A percentile compares a stretch with the other conserved stretches of the same genome.
Evolutionary conservation across 805 yeast species (phyloP).

Genomic region (Lachancea meyersii): DNA sequence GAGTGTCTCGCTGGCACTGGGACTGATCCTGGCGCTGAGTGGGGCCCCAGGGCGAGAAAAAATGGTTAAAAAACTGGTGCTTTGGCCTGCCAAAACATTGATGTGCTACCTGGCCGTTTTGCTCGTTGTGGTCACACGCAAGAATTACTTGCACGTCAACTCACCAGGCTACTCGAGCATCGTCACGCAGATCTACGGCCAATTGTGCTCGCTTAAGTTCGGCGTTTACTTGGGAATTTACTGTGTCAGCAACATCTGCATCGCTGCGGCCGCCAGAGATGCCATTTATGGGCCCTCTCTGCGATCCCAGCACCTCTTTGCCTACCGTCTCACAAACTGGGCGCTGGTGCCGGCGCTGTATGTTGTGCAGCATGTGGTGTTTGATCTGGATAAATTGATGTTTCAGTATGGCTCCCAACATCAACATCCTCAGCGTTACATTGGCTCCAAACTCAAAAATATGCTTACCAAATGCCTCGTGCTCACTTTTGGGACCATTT

Average conservation of each 20-base stretch:
- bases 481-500: slow-evolving; percentile 30
- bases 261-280: slow-evolving; percentile 22
- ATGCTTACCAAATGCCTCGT: slow-evolving; percentile 34
- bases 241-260: slow-evolving; percentile 20
- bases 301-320: slow-evolving; percentile 13
- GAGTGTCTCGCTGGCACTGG: slow-evolving; percentile 26
- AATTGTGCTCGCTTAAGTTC: slow-evolving; percentile 31
- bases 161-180: slow-evolving; percentile 25
- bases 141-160: slow-evolving; percentile 37
- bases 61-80: slow-evolving; percentile 19
- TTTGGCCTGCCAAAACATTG: slow-evolving; percentile 26
- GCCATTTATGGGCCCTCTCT: slow-evolving; percentile 8
- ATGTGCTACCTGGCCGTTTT: slow-evolving; percentile 29
- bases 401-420: slow-evolving; percentile 38
- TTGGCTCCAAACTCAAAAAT: slow-evolving; percentile 23
- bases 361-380: slow-evolving; percentile 43
- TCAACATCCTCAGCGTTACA: slow-evolving; percentile 34
- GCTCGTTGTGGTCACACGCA: slow-evolving; percentile 35
- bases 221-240: slow-evolving; percentile 20
- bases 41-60: slow-evolving; percentile 20
- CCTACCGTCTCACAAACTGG: slow-evolving; percentile 29
- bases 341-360: slow-evolving; percentile 40
- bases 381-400: slow-evolving; percentile 49
- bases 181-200: slow-evolving; percentile 20
- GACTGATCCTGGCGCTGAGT: slow-evolving; percentile 21